Evolutionary conservation across 352 stramenopile genomes (phyloP).

Genomic region (Phytopythium oedochilum): DNA sequence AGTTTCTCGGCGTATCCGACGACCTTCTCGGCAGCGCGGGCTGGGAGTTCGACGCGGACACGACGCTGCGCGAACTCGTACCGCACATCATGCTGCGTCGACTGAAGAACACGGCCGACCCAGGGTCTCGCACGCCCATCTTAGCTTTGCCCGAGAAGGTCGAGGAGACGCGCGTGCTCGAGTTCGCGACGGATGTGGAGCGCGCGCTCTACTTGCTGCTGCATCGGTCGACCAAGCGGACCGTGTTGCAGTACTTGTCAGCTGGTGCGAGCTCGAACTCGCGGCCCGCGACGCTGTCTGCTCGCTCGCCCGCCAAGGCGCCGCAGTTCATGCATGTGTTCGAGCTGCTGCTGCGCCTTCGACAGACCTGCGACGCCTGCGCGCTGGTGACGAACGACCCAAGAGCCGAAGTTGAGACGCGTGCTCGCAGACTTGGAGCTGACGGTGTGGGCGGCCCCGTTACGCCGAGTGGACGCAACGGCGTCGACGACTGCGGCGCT

Average conservation of each 20-base stretch:
- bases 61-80: conserved; percentile 58
- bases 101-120: conserved; percentile 70
- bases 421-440: conserved; percentile 11
- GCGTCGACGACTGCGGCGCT: background rate
- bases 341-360: conserved; percentile 80
- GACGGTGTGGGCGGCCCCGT: conserved; percentile 6
- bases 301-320: conserved; percentile 10
- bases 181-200: conserved; percentile 70
- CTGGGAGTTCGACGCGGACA: background rate
- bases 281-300: conserved; percentile 4
- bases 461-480: background rate
- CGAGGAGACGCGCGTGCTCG: conserved; percentile 49
- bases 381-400: conserved; percentile 56
- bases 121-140: conserved; percentile 43
- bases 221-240: conserved; percentile 72
- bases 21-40: background rate
- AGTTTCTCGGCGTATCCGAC: conserved; percentile 66
- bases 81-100: conserved; percentile 80
- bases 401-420: conserved; percentile 30
- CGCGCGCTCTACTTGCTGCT: conserved; percentile 74
- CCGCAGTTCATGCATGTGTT: conserved; percentile 86
- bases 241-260: conserved; percentile 74
- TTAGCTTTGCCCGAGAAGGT: conserved; percentile 51
- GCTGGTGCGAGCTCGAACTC: conserved; percentile 27
- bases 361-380: conserved; percentile 79